These are phyloP conservation scores for Spatholobus suberectus DNA, from an alignment of 306 rosid genomes.

Conservation along the genomic window DNA sequence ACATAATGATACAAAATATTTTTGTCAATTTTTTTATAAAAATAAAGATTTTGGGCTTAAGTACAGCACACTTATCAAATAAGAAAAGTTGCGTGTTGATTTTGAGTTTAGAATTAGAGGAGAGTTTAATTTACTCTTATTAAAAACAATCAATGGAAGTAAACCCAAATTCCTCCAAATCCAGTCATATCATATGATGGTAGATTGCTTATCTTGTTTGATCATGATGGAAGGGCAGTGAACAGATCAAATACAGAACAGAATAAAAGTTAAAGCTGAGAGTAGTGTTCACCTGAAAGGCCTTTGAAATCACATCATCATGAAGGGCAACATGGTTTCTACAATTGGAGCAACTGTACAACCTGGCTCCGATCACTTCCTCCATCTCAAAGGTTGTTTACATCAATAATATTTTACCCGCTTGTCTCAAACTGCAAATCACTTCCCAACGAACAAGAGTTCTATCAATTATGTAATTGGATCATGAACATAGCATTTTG, in stretches of 20 bases:
- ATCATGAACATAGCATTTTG: not conserved
- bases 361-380: slow-evolving; percentile 55
- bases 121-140: not conserved
- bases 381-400: slow-evolving; percentile 56
- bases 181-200: not conserved
- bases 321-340: slow-evolving; percentile 70
- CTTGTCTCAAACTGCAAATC: too few species aligned
- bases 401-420: too few species aligned
- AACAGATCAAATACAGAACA: not conserved
- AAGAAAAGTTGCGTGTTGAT: not conserved
- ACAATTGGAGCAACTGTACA: slow-evolving; percentile 67
- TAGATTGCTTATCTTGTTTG: not conserved
- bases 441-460: slow-evolving; percentile 6
- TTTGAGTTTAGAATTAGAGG: not conserved
- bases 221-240: not conserved
- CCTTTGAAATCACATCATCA: slow-evolving; percentile 69
- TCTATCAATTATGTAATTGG: not conserved
- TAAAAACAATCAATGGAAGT: not conserved
- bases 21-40: not conserved
- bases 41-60: not conserved
- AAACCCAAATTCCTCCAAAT: not conserved
- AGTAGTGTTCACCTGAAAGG: slow-evolving; percentile 67
- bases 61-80: not conserved
- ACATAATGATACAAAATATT: not conserved
- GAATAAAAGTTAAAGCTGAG: not conserved